phyloP scores from a whole-genome alignment of 2,329 filamentous ascomycete genomes.

The Phyllosticta citribraziliensis region DNA sequence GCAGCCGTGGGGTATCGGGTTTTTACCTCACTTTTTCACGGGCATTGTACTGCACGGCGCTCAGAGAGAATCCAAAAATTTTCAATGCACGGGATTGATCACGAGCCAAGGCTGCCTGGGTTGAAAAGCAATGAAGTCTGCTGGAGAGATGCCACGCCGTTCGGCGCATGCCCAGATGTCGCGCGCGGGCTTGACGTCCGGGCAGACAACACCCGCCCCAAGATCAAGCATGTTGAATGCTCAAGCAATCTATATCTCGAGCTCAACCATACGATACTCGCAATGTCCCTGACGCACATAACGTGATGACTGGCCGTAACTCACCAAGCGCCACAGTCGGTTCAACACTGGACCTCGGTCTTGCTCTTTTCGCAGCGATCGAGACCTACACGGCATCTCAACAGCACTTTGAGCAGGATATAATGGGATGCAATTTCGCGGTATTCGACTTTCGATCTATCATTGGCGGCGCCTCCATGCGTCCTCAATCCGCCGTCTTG shows the following conservation, averaged over 20 bases:
- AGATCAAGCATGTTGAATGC: not conserved
- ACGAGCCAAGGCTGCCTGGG: not conserved
- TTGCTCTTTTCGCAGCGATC: too few species aligned
- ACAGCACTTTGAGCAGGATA: not conserved
- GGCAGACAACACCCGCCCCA: not conserved
- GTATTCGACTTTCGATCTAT: not conserved
- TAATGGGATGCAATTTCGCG: not conserved
- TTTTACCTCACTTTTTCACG: conserved; percentile 10
- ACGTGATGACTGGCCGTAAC: not conserved
- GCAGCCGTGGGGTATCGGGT: conserved; percentile 11
- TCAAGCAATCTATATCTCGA: not conserved
- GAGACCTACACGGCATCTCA: too few species aligned
- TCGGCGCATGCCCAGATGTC: not conserved
- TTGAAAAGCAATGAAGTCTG: not conserved
- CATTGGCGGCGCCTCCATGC: not conserved
- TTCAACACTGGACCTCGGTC: too few species aligned
- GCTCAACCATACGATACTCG: not conserved
- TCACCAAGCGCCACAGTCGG: too few species aligned
- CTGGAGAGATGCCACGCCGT: not conserved
- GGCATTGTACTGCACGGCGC: conserved; percentile 28
- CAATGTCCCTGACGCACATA: not conserved
- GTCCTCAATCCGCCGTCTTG: not conserved
- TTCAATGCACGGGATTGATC: conserved; percentile 24
- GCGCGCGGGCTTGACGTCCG: not conserved
- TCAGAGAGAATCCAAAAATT: conserved; percentile 34